A percentile compares a stretch with the other conserved stretches of the same genome.
These are phyloP conservation scores for Eucalyptus tenuipes DNA, from an alignment of 345 rosid genomes.

Conservation along the genomic window DNA sequence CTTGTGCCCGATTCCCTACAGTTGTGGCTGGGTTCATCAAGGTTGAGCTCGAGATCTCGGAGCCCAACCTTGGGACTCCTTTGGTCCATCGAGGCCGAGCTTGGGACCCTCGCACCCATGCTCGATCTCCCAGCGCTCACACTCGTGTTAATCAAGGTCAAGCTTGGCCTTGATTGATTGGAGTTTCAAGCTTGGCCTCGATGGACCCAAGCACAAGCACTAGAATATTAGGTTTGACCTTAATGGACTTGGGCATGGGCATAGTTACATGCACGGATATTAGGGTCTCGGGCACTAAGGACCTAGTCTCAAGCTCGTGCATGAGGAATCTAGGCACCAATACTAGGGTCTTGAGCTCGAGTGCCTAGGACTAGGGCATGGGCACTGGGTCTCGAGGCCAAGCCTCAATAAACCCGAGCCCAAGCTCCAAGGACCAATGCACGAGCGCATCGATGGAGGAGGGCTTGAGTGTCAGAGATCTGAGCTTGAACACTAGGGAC, in stretches of 20 bases:
- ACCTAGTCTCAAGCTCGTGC: not conserved
- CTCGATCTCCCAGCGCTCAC: fast-evolving
- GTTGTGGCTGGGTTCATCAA: not conserved
- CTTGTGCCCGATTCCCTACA: fast-evolving
- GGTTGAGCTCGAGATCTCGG: not conserved
- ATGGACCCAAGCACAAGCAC: not conserved
- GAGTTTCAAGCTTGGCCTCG: not conserved
- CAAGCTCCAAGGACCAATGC: not conserved
- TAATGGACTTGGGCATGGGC: not conserved
- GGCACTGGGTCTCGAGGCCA: fast-evolving
- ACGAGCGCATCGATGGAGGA: too few relatives aligned
- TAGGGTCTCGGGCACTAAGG: not conserved
- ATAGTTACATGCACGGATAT: not conserved
- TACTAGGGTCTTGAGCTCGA: not conserved
- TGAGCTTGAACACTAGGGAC: fast-evolving
- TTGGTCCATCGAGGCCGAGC: not conserved
- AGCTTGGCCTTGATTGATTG: not conserved
- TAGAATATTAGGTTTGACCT: not conserved
- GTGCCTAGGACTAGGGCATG: not conserved
- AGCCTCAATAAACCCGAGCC: not conserved
- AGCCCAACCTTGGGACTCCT: not conserved
- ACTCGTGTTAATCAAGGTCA: not conserved
- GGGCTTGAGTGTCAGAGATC: too few relatives aligned
- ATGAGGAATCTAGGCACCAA: not conserved
- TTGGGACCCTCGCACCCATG: not conserved